Evolutionary conservation across 2,329 filamentous ascomycete genomes (phyloP).

Genomic region (Ceratocystis ficicola): DNA sequence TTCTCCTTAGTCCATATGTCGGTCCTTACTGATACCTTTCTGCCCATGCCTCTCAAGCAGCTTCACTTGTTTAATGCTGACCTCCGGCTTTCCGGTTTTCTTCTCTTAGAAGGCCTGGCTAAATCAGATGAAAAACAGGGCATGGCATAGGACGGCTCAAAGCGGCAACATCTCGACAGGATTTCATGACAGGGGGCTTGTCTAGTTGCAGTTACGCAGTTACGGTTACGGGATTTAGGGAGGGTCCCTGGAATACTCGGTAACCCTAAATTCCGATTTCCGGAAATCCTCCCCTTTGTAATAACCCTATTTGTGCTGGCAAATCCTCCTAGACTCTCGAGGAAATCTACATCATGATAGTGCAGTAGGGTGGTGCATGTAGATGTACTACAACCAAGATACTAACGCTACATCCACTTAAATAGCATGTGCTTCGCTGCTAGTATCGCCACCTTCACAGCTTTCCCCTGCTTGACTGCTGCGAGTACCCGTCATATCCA

Average conservation of each 20-base stretch:
- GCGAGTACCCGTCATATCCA: too few species aligned
- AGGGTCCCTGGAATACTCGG: not conserved
- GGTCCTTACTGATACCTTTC: not conserved
- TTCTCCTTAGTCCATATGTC: too few species aligned
- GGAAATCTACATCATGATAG: too few species aligned
- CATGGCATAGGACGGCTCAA: not conserved
- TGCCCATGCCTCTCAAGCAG: not conserved
- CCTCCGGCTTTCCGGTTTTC: not conserved
- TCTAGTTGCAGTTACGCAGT: not conserved
- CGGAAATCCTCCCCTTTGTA: not conserved
- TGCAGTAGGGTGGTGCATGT: too few species aligned
- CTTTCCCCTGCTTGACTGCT: too few species aligned
- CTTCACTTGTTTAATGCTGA: not conserved
- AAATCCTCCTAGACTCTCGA: too few species aligned
- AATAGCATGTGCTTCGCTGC: too few species aligned
- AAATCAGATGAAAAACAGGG: constrained; percentile 8
- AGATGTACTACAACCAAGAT: too few species aligned
- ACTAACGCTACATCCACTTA: too few species aligned
- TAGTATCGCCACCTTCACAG: too few species aligned
- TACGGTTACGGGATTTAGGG: not conserved
- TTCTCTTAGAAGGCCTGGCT: not conserved
- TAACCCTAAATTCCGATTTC: not conserved
- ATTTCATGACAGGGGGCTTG: not conserved
- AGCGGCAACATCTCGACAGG: not conserved
- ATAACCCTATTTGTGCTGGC: too few species aligned